phyloP scores from a whole-genome alignment of 2,329 filamentous ascomycete species.

The Sclerotinia trifoliorum region DNA sequence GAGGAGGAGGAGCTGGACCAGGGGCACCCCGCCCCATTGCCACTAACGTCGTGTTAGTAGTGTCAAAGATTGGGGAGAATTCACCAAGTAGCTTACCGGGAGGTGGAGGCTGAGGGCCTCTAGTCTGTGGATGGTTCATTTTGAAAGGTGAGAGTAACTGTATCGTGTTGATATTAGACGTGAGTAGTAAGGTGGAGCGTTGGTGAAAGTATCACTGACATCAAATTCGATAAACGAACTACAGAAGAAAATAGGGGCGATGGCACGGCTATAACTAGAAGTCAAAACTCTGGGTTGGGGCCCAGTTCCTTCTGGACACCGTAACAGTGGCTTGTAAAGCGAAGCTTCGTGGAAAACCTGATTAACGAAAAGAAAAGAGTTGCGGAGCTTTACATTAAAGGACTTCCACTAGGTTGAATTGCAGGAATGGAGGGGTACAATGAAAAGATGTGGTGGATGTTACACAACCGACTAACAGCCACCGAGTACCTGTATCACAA shows the following conservation, averaged over 20 bases:
- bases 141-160: not conserved
- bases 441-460: slow-evolving; percentile 6
- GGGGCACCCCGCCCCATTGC: not conserved
- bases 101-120: slow-evolving; percentile 1
- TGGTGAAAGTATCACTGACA: not conserved
- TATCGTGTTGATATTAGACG: not conserved
- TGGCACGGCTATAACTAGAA: slow-evolving; percentile 14
- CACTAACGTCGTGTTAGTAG: not conserved
- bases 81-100: not conserved
- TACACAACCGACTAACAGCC: not conserved
- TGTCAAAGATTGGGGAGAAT: not conserved
- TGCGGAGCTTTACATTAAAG: not conserved
- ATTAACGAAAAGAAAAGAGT: not conserved
- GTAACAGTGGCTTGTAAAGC: not conserved
- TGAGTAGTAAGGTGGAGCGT: not conserved
- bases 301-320: not conserved
- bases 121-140: slow-evolving; percentile 1
- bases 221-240: not conserved
- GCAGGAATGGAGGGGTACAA: slow-evolving; percentile 8
- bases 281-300: not conserved
- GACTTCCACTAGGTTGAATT: not conserved
- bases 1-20: not conserved
- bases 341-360: not conserved
- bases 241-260: not conserved
- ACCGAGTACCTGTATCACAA: slow-evolving; percentile 19